These are phyloP conservation scores for Wallacemonas sp. DNA, from an alignment of 208 protist genomes.

Conservation along the genomic window DNA sequence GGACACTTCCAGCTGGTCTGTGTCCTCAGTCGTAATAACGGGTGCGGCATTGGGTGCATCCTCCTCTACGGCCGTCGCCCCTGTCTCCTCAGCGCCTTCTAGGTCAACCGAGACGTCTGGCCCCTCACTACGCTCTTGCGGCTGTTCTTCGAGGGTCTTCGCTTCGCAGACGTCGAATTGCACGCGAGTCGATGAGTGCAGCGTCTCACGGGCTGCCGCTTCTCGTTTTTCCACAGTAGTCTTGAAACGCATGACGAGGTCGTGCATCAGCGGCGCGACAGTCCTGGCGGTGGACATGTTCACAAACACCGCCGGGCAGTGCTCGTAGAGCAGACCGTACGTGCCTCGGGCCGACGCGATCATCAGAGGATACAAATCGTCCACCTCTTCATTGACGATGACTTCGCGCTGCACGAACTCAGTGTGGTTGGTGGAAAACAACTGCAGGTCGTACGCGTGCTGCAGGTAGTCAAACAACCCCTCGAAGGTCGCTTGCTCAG, in stretches of 20 bases:
- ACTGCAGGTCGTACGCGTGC: conserved; percentile 48
- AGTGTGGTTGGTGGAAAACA: conserved; percentile 48
- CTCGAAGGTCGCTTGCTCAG: conserved; percentile 34
- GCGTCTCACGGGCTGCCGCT: neutral
- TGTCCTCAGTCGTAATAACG: too few relatives aligned
- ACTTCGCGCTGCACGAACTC: conserved; percentile 51
- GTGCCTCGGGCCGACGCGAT: conserved; percentile 25
- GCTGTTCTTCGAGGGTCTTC: too few relatives aligned
- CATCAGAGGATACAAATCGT: conserved; percentile 32
- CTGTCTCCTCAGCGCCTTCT: too few relatives aligned
- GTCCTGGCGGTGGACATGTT: neutral
- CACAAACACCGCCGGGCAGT: conserved; percentile 28
- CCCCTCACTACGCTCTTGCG: too few relatives aligned
- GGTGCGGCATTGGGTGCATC: too few relatives aligned
- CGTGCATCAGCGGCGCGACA: neutral
- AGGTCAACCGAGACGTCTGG: too few relatives aligned
- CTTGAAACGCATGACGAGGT: conserved; percentile 1
- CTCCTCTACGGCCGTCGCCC: too few relatives aligned
- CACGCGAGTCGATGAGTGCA: conserved; percentile 6
- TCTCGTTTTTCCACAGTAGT: neutral
- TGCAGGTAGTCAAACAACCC: conserved; percentile 55
- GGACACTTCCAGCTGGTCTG: too few relatives aligned
- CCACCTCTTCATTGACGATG: conserved; percentile 43
- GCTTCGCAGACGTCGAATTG: too few relatives aligned
- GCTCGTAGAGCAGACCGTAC: conserved; percentile 51